Evolutionary conservation across 2,329 filamentous ascomycete species (phyloP), one percentile per base, ranked within the genome.

Genomic region (Botryotinia calthae): DNA sequence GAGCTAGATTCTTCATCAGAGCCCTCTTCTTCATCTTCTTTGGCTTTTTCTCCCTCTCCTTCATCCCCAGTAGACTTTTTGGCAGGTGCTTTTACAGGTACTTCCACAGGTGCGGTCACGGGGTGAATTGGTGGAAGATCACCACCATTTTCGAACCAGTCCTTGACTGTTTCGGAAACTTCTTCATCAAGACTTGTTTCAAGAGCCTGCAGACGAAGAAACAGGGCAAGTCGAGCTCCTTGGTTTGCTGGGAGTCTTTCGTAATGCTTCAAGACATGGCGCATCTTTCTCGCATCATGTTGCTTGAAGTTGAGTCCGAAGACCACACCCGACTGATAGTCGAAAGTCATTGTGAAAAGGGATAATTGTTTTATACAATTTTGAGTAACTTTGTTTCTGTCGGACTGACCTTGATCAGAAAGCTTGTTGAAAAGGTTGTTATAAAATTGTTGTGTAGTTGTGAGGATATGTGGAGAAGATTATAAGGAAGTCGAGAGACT

Each of bases 291-390:
- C 18, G 61, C 73, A 64, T 78, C 74, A 51, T 78, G 76, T 37
- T 78, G 61, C 14, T 73, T 72, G 63, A 76, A 77, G 22, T 34
- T 73, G n/a, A 78, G 73, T 18, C 77, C 76, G 34, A 78, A 77
- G n/a, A 76, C 75, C 8, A 63, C 31, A 16, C 12, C 40, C 18
- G 70, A 72, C 8, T 34, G 5, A 9, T 58, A 67, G 58, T 67
- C 28, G 4, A 72, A 72, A 28, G 1, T 14, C 65, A 54, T 56
- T 22, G 20, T 42, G 64, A 54, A 12, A 1, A 22, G 9, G 20
- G 40, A 9, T 16, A 6, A 6, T 18, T 28, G 2, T 31, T 64
- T 34, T 0, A 14, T n/a, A 40, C 18, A 10, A 5, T 25, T 48
- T 48, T 22, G 22, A 48, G 46, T 12, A 25, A 48, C 12, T 22